Conservation (phyloP, 1,284 basidiomycete species). For the Rhodotorula sp. region DNA sequence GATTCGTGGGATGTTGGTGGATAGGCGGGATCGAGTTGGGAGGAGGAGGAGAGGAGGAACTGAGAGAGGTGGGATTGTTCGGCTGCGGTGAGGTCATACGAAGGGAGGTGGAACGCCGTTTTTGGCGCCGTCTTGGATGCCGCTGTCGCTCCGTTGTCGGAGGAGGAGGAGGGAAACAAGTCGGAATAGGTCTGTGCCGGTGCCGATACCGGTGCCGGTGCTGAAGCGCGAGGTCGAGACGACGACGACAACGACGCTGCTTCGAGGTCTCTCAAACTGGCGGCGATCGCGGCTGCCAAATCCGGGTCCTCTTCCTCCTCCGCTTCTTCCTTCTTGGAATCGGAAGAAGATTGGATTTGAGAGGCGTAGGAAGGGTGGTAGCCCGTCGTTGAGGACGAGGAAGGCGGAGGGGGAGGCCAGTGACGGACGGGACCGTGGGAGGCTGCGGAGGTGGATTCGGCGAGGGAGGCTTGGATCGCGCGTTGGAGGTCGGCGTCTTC, state of each 20-base stretch:
- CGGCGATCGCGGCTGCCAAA: slow-evolving; percentile 90
- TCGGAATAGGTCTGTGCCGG: slow-evolving; percentile 20
- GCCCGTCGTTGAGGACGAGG: slow-evolving; percentile 52
- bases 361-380: slow-evolving; percentile 64
- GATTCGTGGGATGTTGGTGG: not conserved
- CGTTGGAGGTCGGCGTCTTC: slow-evolving; percentile 87
- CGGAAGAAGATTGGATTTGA: slow-evolving; percentile 51
- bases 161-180: slow-evolving; percentile 20
- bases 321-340: slow-evolving; percentile 46
- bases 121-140: not conserved
- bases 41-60: not conserved
- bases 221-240: slow-evolving; percentile 17
- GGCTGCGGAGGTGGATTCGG: slow-evolving; percentile 16
- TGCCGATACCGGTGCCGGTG: not conserved
- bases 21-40: not conserved
- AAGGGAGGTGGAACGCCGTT: slow-evolving; percentile 11
- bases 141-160: not conserved
- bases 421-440: not conserved
- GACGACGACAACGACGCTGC: slow-evolving; percentile 57
- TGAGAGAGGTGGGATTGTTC: slow-evolving; percentile 12
- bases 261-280: slow-evolving; percentile 80
- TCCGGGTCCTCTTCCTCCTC: slow-evolving; percentile 90
- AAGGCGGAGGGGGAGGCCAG: not conserved
- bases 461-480: slow-evolving; percentile 84
- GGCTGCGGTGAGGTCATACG: slow-evolving; percentile 31